Base-by-base conservation (phyloP, 805 yeast species). In the Hanseniaspora thailandica region DNA sequence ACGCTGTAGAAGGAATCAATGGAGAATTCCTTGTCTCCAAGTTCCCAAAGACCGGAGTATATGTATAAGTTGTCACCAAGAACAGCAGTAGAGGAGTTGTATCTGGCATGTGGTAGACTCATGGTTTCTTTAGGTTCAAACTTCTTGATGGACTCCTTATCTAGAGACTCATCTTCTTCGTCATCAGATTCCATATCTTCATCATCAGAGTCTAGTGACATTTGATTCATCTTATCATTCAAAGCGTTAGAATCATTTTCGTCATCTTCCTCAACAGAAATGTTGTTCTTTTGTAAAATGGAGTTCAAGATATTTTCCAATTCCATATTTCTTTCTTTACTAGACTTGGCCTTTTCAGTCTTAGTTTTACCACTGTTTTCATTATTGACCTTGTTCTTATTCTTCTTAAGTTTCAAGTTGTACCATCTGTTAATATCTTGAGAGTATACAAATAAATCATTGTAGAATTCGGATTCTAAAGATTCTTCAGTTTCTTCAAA, bases 401-500 rank as follows among this genome's bases (percentile, higher is more conserved):
- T 31, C 67, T 78, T 78, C 61, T 82, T 77, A 31, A 73, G 71
- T 3, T 83, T 75, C 60, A 88, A 66, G 6, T 83, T 76, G 62
- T 78, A 85, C 97, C 98, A 90, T 64, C 96, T 77, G 66, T 90
- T 90, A 17, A 81, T 73, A 60, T 87, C 96, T 17, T 82, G 72
- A 57, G 88, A 95, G 65, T 86, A 90, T 1, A 94, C 82, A 61
- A 79, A 80, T 47, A 90, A 67, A 56, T 81, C 80, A 65, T 89
- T 88, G 69, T 77, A 90, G 65, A 89, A 90, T 46, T 77, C 79
- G 1, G 96, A 86, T 45, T 84, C 90, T 56, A 90, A 69, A 52
- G 84, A 78, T 67, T 93, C 97, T 66, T 90, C 97, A 13, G 96
- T 90, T 67, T 90, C 98, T 60, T 89, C 96, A 57, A 77, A 85